Evolutionary conservation across 1,284 basidiomycete genomes (phyloP).

Genomic region (Apiotrichum gracile): DNA sequence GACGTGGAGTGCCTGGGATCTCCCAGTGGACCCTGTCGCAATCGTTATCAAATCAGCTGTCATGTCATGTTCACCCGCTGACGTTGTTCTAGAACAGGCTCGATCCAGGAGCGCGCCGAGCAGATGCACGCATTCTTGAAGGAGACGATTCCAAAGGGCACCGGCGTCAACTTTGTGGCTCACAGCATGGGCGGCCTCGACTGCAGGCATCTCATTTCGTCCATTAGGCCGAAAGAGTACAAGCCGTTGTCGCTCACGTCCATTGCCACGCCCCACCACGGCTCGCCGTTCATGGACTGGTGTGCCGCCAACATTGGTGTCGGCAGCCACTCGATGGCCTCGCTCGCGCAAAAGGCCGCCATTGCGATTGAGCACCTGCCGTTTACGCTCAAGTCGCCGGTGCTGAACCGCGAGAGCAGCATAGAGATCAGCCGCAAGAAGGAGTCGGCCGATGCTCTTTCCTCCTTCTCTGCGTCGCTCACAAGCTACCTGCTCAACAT

Average conservation of each 20-base stretch:
- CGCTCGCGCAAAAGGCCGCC: constrained; percentile 18
- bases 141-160: constrained; percentile 56
- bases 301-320: constrained; percentile 86
- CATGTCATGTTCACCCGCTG: too few species aligned
- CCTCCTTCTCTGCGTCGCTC: constrained; percentile 48
- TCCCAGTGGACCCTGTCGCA: too few species aligned
- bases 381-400: constrained; percentile 51
- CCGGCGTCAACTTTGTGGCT: constrained; percentile 84
- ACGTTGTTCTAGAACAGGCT: constrained; percentile 67
- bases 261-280: constrained; percentile 88
- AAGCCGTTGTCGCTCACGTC: constrained; percentile 81
- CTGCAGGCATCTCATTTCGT: constrained; percentile 81
- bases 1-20: not conserved
- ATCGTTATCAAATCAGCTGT: too few species aligned
- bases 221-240: constrained; percentile 76
- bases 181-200: constrained; percentile 96
- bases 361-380: constrained; percentile 34
- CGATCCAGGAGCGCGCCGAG: constrained; percentile 75
- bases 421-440: constrained; percentile 7
- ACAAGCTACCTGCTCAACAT: constrained; percentile 83
- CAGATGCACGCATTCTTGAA: constrained; percentile 70
- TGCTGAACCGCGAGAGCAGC: constrained; percentile 41
- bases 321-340: constrained; percentile 51
- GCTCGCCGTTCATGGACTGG: constrained; percentile 99
- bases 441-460: constrained; percentile 19